phyloP scores from a whole-genome alignment of 2,329 filamentous ascomycete species.

The Emericellopsis atlantica region DNA sequence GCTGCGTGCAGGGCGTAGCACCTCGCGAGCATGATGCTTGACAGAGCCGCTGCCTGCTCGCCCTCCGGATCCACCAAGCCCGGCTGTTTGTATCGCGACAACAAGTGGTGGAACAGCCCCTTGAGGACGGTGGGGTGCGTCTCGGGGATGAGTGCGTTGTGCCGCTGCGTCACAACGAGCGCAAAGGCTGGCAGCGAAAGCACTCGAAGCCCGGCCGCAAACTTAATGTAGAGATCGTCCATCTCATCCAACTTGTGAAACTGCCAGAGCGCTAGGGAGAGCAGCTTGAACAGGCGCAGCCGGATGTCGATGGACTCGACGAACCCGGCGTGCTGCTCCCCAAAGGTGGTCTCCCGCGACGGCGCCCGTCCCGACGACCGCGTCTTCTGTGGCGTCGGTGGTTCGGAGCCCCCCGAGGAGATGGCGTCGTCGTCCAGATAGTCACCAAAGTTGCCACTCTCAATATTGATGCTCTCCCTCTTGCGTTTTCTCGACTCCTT shows the following conservation, averaged over 20 bases:
- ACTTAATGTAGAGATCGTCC: constrained; percentile 44
- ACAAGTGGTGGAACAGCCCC: constrained; percentile 29
- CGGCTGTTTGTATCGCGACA: constrained; percentile 28
- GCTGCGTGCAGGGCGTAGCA: constrained; percentile 58
- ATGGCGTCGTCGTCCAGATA: constrained; percentile 44
- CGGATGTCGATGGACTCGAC: constrained; percentile 48
- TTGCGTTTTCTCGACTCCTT: constrained; percentile 35
- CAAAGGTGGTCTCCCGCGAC: constrained; percentile 9
- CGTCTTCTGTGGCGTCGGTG: constrained; percentile 28
- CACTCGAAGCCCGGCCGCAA: constrained; percentile 42
- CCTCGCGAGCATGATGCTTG: constrained; percentile 31
- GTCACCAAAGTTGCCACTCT: constrained; percentile 47
- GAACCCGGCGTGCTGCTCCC: constrained; percentile 13
- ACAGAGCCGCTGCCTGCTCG: constrained; percentile 25
- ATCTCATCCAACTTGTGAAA: constrained; percentile 28
- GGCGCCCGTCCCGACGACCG: constrained; percentile 8
- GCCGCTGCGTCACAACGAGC: constrained; percentile 30
- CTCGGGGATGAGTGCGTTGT: constrained; percentile 19
- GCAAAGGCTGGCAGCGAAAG: constrained; percentile 45
- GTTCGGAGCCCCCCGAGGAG: constrained; percentile 32
- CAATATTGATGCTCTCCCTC: constrained; percentile 36
- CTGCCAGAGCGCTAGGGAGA: constrained; percentile 33
- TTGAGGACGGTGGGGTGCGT: constrained; percentile 31
- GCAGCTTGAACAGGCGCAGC: constrained; percentile 47
- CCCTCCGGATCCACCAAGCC: constrained; percentile 20